Conservation (phyloP, 1,139 yeast genomes). For the Pichia sp. region DNA sequence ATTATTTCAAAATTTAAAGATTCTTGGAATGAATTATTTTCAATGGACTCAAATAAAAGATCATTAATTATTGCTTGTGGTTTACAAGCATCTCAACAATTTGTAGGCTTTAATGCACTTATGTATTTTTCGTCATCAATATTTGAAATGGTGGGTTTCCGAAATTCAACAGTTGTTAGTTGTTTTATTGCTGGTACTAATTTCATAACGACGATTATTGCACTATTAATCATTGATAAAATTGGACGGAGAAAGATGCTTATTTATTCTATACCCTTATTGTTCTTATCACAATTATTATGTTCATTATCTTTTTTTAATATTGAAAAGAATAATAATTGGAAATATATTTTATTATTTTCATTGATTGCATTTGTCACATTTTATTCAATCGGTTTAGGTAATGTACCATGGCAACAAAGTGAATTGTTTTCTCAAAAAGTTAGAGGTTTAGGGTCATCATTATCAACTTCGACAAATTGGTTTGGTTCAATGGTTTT, state of each 20-base stretch:
- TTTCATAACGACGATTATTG: conserved; percentile 48
- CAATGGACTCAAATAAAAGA: conserved; percentile 42
- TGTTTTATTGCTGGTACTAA: conserved; percentile 55
- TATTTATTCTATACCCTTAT: conserved; percentile 41
- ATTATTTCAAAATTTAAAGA: conserved; percentile 31
- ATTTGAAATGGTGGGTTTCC: conserved; percentile 49
- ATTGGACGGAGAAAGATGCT: conserved; percentile 52
- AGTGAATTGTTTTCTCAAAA: conserved; percentile 54
- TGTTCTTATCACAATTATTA: conserved; percentile 41
- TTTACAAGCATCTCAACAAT: conserved; percentile 54
- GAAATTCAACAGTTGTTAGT: conserved; percentile 51
- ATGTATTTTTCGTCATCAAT: conserved; percentile 57
- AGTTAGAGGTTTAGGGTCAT: conserved; percentile 50
- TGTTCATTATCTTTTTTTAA: conserved; percentile 50
- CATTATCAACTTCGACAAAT: conserved; percentile 51
- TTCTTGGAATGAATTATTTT: conserved; percentile 40
- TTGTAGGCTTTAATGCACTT: conserved; percentile 55
- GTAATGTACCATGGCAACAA: conserved; percentile 60
- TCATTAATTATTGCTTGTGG: conserved; percentile 55
- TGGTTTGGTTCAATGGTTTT: conserved; percentile 55
- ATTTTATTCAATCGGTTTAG: conserved; percentile 52
- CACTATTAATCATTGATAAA: conserved; percentile 45
- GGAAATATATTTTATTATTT: conserved; percentile 44
- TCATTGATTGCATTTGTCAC: conserved; percentile 49
- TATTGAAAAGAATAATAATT: conserved; percentile 35